A percentile compares a stretch with the other conserved stretches of the same genome.
These are phyloP conservation scores for Boletus eberwhitei DNA, from an alignment of 768 basidiomycete genomes.

Conservation along the genomic window DNA sequence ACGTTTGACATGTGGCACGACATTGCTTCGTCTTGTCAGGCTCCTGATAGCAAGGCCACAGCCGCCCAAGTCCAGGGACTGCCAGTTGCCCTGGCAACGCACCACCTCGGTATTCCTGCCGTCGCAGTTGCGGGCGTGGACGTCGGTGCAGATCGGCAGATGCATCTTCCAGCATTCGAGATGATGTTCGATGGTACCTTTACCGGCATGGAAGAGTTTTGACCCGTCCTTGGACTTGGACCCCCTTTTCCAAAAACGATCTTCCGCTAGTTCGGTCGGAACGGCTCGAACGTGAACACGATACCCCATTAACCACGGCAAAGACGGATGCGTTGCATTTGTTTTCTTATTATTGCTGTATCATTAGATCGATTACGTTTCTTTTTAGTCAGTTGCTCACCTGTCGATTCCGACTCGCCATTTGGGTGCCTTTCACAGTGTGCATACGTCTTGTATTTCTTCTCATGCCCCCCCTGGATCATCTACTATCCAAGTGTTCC, in stretches of 20 bases:
- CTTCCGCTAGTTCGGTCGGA: background rate
- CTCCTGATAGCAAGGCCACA: background rate
- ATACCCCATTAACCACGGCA: background rate
- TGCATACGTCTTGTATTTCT: conserved; percentile 1
- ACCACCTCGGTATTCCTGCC: background rate
- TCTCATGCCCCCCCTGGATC: background rate
- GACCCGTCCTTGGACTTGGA: background rate
- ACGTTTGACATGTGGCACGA: conserved; percentile 25
- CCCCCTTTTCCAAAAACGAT: background rate
- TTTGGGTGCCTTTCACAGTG: background rate
- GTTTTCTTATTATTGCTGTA: background rate
- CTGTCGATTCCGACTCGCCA: background rate
- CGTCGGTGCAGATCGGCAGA: background rate
- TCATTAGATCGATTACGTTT: background rate
- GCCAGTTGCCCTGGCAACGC: background rate
- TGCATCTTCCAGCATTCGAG: conserved; percentile 11
- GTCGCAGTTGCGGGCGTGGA: conserved; percentile 11
- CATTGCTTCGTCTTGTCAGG: background rate
- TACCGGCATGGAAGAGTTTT: conserved; percentile 11
- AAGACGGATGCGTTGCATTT: background rate
- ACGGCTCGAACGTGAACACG: background rate
- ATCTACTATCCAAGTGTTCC: background rate
- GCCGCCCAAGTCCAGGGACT: background rate
- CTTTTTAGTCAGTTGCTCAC: background rate
- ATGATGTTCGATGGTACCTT: conserved; percentile 15